phyloP scores from a whole-genome alignment of 164 flowering plant genomes.

The Macadamia tetraphylla region DNA sequence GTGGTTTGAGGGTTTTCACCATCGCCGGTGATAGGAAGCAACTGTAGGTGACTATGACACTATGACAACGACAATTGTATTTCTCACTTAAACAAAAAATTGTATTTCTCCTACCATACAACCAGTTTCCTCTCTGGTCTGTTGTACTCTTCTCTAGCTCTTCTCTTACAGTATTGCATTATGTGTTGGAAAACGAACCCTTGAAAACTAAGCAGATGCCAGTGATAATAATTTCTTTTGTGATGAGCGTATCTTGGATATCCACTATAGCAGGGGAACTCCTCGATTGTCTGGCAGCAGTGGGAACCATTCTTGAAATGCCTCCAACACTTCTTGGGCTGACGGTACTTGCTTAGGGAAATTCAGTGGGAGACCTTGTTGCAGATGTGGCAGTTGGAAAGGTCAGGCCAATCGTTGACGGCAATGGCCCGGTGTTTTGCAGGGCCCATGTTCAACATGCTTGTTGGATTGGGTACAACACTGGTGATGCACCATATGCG shows the following conservation, averaged over 20 bases:
- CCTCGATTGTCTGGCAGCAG: constrained; percentile 69
- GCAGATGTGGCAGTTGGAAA: constrained; percentile 97
- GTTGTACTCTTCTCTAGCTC: constrained; percentile 58
- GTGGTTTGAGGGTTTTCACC: no score
- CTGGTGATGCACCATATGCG: constrained; percentile 44
- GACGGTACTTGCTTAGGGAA: constrained; percentile 99
- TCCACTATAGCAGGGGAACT: constrained; percentile 92
- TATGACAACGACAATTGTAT: no score
- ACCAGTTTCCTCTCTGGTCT: constrained; percentile 82
- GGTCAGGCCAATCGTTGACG: constrained; percentile 92
- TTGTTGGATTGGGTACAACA: constrained; percentile 88
- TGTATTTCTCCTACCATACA: constrained; percentile 56
- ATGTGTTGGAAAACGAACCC: constrained; percentile 63
- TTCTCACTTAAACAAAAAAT: constrained; percentile 66
- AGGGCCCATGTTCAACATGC: constrained; percentile 99
- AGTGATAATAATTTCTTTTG: constrained; percentile 57
- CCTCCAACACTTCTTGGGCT: constrained; percentile 87
- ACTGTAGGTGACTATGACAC: no score
- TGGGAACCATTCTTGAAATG: constrained; percentile 64
- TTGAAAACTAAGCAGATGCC: constrained; percentile 65
- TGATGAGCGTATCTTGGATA: constrained; percentile 99
- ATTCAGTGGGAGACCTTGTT: constrained; percentile 97
- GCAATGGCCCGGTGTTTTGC: constrained; percentile 99
- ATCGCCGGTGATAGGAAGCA: no score
- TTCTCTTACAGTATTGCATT: constrained; percentile 66